phyloP scores from a whole-genome alignment of 345 rosid species.

The Hirschfeldia incana region DNA sequence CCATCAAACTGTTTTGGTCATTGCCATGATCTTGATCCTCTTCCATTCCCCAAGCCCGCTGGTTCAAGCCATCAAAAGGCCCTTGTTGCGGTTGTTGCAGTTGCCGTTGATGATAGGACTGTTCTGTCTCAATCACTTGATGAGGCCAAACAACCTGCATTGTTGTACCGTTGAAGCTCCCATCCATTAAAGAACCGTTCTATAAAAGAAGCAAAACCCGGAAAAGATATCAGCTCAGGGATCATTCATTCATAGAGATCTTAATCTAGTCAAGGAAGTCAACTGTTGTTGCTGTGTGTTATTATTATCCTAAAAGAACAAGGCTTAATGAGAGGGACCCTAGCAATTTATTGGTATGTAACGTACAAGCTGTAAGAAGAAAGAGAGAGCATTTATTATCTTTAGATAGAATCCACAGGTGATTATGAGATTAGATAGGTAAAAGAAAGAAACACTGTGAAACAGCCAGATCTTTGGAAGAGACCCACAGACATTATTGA shows the following conservation, averaged over 20 bases:
- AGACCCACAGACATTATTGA: constrained; percentile 34
- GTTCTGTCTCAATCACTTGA: constrained; percentile 47
- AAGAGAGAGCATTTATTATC: constrained; percentile 27
- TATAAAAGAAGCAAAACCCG: constrained; percentile 22
- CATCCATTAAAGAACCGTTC: constrained; percentile 65
- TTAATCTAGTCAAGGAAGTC: constrained; percentile 31
- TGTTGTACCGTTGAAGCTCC: constrained; percentile 57
- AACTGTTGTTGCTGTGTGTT: constrained; percentile 32
- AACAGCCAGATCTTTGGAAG: constrained; percentile 21
- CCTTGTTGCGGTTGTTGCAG: constrained; percentile 72
- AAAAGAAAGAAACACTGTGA: neutral
- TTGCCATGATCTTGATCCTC: constrained; percentile 71
- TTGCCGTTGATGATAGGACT: constrained; percentile 46
- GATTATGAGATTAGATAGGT: constrained; percentile 20
- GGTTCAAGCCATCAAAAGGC: constrained; percentile 61
- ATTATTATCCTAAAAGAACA: constrained; percentile 33
- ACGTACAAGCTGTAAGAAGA: constrained; percentile 32
- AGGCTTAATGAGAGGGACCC: constrained; percentile 36
- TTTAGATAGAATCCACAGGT: constrained; percentile 23
- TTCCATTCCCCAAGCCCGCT: constrained; percentile 70
- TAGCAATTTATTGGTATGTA: constrained; percentile 30
- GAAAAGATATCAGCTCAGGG: constrained; percentile 14
- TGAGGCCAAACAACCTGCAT: constrained; percentile 75
- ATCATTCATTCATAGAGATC: constrained; percentile 32
- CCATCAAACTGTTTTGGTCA: constrained; percentile 40